These are phyloP conservation scores for Colletotrichum coccodes DNA, from an alignment of 2,329 filamentous ascomycete genomes.

Conservation along the genomic window DNA sequence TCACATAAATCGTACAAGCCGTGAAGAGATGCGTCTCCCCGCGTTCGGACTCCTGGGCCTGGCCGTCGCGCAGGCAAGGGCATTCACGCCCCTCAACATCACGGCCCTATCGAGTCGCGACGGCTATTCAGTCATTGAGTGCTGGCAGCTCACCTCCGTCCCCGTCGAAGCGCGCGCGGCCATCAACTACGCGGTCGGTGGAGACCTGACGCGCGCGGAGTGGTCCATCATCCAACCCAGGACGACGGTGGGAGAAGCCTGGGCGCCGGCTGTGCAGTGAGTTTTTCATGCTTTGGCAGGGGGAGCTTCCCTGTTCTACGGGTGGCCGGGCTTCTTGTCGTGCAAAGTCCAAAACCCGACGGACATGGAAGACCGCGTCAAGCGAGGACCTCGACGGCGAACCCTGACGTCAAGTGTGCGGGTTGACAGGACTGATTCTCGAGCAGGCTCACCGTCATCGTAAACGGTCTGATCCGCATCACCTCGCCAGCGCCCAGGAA, in stretches of 20 bases:
- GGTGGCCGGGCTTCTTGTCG: not conserved
- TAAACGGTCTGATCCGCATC: slow-evolving; percentile 46
- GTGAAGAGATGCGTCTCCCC: not conserved
- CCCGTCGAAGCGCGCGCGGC: slow-evolving; percentile 41
- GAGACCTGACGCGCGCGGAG: slow-evolving; percentile 39
- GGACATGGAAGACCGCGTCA: not conserved
- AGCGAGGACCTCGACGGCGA: not conserved
- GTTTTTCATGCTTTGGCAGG: not conserved
- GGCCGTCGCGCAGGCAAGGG: not conserved
- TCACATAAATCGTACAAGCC: not conserved
- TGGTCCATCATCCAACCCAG: slow-evolving; percentile 45
- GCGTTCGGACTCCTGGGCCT: not conserved
- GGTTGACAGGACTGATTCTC: not conserved
- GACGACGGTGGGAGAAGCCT: slow-evolving; percentile 43
- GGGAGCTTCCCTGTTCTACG: not conserved
- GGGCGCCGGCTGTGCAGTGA: slow-evolving; percentile 45
- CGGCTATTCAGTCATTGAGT: slow-evolving; percentile 53
- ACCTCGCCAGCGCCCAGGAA: slow-evolving; percentile 40
- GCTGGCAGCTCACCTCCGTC: slow-evolving; percentile 51
- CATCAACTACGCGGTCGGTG: slow-evolving; percentile 40
- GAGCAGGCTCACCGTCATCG: slow-evolving; percentile 40
- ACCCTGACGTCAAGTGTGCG: not conserved
- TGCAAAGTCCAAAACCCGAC: not conserved
- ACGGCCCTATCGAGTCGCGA: slow-evolving; percentile 50
- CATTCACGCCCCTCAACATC: slow-evolving; percentile 47